Percentiles rank a stretch among this genome's conserved stretches.
Conservation (phyloP, 306 rosid species). For the Prunus dulcis region DNA sequence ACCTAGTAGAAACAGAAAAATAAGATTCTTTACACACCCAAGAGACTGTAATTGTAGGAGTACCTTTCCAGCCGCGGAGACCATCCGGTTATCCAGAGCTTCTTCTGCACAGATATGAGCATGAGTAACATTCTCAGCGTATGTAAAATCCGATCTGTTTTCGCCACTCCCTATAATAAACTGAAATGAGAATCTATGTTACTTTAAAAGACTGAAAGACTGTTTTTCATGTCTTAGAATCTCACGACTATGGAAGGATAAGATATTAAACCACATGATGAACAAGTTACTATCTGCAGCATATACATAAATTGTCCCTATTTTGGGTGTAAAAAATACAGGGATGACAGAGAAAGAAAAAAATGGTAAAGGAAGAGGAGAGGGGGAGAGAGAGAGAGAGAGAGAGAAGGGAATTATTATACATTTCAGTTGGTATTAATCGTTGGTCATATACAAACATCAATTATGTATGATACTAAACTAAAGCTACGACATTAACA, state of each 20-base stretch:
- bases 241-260: conserved; percentile 10
- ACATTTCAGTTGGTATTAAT: neutral
- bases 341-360: neutral
- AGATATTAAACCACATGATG: conserved; percentile 17
- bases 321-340: neutral
- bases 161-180: conserved; percentile 79
- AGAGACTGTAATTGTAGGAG: neutral
- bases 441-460: neutral
- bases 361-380: neutral
- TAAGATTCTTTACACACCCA: neutral
- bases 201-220: conserved; percentile 26
- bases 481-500: neutral
- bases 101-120: conserved; percentile 88
- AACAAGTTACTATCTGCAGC: conserved; percentile 18
- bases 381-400: neutral
- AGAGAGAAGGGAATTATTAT: neutral
- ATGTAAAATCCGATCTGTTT: conserved; percentile 72
- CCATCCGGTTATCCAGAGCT: conserved; percentile 62
- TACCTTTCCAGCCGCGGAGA: conserved; percentile 85
- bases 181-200: conserved; percentile 75
- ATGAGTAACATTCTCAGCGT: conserved; percentile 74
- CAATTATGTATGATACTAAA: neutral
- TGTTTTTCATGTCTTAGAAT: conserved; percentile 1
- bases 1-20: conserved; percentile 23
- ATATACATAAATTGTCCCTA: neutral